These are phyloP conservation scores for Malbranchea zuffiana DNA, from an alignment of 2,329 filamentous ascomycete species.

Conservation along the genomic window DNA sequence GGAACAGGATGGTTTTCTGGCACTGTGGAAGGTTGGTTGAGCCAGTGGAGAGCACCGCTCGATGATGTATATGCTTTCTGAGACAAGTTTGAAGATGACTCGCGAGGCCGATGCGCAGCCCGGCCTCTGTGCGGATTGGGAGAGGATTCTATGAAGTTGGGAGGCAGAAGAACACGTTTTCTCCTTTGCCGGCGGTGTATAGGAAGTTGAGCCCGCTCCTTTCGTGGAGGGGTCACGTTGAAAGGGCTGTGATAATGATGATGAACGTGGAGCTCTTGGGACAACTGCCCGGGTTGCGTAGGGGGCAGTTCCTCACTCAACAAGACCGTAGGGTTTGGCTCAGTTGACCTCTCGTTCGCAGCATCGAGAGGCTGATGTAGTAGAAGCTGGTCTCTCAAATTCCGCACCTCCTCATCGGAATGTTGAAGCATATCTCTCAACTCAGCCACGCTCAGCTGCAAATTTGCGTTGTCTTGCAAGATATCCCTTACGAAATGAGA, in stretches of 20 bases:
- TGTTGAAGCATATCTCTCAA: slow-evolving; percentile 78
- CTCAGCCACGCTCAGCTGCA: slow-evolving; percentile 86
- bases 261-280: slow-evolving; percentile 79
- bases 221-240: slow-evolving; percentile 37
- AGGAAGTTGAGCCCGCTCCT: slow-evolving; percentile 40
- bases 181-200: slow-evolving; percentile 55
- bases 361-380: slow-evolving; percentile 59
- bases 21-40: slow-evolving; percentile 50
- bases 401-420: slow-evolving; percentile 90
- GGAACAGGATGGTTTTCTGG: slow-evolving; percentile 50
- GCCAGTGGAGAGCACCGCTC: slow-evolving; percentile 51
- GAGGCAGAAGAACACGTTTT: slow-evolving; percentile 50
- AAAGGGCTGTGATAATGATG: slow-evolving; percentile 77
- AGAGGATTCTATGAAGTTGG: slow-evolving; percentile 35
- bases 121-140: slow-evolving; percentile 14
- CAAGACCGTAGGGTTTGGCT: slow-evolving; percentile 34
- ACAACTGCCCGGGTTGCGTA: slow-evolving; percentile 39
- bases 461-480: slow-evolving; percentile 83
- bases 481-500: slow-evolving; percentile 94
- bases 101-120: slow-evolving; percentile 24
- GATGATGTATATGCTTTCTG: slow-evolving; percentile 34
- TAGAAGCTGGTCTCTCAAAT: slow-evolving; percentile 67
- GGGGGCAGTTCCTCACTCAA: slow-evolving; percentile 61
- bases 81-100: slow-evolving; percentile 25
- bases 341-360: slow-evolving; percentile 14